A percentile compares a stretch with the other conserved stretches of the same genome.
These are phyloP conservation scores for Zygosaccharomyces lentus DNA, from an alignment of 805 yeast species.

Conservation along the genomic window DNA sequence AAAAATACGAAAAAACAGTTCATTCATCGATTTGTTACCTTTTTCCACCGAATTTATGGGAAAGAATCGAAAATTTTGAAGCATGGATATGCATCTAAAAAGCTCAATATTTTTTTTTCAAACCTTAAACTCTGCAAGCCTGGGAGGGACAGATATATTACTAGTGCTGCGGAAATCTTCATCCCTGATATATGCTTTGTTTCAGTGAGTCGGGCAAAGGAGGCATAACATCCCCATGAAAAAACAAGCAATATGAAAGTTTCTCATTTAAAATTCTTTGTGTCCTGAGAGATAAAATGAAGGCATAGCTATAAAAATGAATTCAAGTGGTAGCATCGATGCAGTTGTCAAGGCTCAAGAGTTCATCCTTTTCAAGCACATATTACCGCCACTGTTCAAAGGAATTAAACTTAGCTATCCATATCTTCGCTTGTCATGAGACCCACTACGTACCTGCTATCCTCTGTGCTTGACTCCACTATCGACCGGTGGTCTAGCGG, in stretches of 20 bases:
- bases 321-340: neutral
- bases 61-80: too few relatives aligned
- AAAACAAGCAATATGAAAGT: neutral
- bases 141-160: too few relatives aligned
- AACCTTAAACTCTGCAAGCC: too few relatives aligned
- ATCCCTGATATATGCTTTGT: neutral
- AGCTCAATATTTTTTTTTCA: too few relatives aligned
- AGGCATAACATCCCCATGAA: neutral
- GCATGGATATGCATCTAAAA: too few relatives aligned
- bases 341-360: neutral
- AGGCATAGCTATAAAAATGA: neutral
- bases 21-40: too few relatives aligned
- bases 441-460: neutral
- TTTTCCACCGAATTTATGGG: too few relatives aligned
- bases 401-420: neutral
- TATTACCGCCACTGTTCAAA: neutral
- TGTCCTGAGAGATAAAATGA: too few relatives aligned
- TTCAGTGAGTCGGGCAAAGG: constrained; percentile 1
- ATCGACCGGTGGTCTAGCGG: neutral
- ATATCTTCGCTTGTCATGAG: neutral
- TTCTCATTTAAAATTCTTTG: neutral
- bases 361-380: too few relatives aligned
- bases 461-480: neutral
- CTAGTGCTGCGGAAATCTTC: too few relatives aligned
- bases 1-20: too few relatives aligned